phyloP scores from a whole-genome alignment of 192 early-diverging fungal genomes.

The Coemansia sp. region DNA sequence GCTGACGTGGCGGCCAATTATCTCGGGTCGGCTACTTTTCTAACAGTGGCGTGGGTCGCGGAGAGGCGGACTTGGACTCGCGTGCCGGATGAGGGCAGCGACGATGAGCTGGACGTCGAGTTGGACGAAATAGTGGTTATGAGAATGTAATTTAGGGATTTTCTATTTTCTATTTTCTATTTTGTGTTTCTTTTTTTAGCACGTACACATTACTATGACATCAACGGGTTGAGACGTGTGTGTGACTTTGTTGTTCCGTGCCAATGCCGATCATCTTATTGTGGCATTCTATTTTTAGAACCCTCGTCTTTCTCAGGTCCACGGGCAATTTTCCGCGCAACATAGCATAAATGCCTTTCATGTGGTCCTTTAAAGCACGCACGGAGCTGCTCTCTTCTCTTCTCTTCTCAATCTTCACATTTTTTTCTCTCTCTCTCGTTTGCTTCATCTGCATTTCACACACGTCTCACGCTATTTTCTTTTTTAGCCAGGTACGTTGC shows the following conservation, averaged over 20 bases:
- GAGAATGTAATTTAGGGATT: not conserved
- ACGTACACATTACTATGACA: not conserved
- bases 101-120: conserved; percentile 44
- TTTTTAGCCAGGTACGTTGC: conserved; percentile 1
- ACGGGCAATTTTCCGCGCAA: conserved; percentile 6
- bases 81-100: conserved; percentile 19
- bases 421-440: not conserved
- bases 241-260: conserved; percentile 2
- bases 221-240: not conserved
- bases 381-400: not conserved
- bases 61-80: conserved; percentile 33
- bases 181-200: conserved; percentile 12
- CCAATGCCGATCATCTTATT: not conserved
- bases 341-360: not conserved
- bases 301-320: not conserved
- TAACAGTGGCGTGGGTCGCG: conserved; percentile 45
- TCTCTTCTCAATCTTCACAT: not conserved
- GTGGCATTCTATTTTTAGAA: not conserved
- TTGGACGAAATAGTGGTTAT: conserved; percentile 48
- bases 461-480: not conserved
- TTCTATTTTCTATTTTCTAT: not conserved
- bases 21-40: conserved; percentile 33
- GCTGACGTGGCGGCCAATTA: conserved; percentile 40
- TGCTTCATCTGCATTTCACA: not conserved
- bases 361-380: not conserved